Evolutionary conservation across 129 eudicot species (phyloP).

Genomic region (Lactuca sativa): DNA sequence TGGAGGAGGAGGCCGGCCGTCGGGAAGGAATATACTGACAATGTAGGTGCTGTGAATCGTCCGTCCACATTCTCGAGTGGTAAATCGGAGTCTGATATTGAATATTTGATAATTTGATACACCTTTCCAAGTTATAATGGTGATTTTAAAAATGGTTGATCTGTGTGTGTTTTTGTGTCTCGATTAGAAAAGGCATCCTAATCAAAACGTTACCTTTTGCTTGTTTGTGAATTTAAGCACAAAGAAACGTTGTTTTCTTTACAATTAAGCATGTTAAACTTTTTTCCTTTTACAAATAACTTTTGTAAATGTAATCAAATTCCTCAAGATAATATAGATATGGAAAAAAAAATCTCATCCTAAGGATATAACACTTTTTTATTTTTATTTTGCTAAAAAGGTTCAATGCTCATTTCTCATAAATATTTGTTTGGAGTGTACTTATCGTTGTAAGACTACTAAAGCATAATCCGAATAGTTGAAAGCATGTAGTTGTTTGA

Average conservation of each 20-base stretch:
- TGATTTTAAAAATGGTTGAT: neutral
- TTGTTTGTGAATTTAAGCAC: constrained; percentile 1
- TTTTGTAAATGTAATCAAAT: neutral
- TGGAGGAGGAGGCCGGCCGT: constrained; percentile 22
- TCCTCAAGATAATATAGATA: neutral
- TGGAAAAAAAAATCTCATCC: neutral
- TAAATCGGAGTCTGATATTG: constrained; percentile 1
- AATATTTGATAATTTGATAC: no score
- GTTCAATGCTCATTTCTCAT: no score
- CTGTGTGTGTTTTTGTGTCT: neutral
- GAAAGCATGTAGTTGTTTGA: no score
- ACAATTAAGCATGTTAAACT: neutral
- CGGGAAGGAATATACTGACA: constrained; percentile 10
- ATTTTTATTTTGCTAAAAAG: no score
- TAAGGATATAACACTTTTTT: no score
- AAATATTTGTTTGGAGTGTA: no score
- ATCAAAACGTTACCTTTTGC: constrained; percentile 25
- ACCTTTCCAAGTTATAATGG: neutral
- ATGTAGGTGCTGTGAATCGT: constrained; percentile 27
- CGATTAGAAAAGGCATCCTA: constrained; percentile 14
- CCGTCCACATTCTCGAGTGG: constrained; percentile 29
- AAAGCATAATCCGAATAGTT: no score
- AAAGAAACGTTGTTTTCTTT: constrained; percentile 4
- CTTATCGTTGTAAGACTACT: no score
- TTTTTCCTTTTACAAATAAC: neutral